These are phyloP conservation scores for Sequoia sempervirens DNA, from an alignment of 75 land plant genomes.

Conservation along the genomic window DNA sequence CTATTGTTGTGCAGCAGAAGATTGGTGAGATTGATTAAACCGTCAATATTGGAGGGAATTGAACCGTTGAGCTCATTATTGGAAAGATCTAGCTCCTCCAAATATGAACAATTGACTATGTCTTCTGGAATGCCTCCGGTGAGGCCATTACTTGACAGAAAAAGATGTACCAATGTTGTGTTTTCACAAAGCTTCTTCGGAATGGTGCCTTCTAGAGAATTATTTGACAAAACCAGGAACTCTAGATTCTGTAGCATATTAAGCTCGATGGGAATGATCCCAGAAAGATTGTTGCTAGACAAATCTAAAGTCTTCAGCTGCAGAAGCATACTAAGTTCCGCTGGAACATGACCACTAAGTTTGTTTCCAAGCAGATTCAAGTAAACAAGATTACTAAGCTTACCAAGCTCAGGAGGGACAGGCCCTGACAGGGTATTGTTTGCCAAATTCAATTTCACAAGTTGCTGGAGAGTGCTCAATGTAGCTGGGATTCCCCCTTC, in stretches of 20 bases:
- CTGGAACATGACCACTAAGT: slow-evolving; percentile 48
- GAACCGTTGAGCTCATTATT: slow-evolving; percentile 41
- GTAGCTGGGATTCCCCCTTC: slow-evolving; percentile 52
- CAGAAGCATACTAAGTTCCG: slow-evolving; percentile 34
- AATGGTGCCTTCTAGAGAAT: slow-evolving; percentile 35
- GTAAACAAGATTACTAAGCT: slow-evolving; percentile 34
- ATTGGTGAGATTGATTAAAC: slow-evolving; percentile 27
- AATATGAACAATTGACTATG: slow-evolving; percentile 35
- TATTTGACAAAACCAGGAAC: slow-evolving; percentile 43
- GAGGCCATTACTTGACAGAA: slow-evolving; percentile 39
- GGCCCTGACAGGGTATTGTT: slow-evolving; percentile 66
- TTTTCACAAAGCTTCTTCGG: slow-evolving; percentile 35
- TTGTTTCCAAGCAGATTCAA: slow-evolving; percentile 53
- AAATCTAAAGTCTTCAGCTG: slow-evolving; percentile 45
- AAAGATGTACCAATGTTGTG: slow-evolving; percentile 27
- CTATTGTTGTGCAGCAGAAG: slow-evolving; percentile 68
- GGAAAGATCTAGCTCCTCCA: slow-evolving; percentile 56
- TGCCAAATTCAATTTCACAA: slow-evolving; percentile 43
- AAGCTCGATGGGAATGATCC: slow-evolving; percentile 27
- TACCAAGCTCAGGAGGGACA: slow-evolving; percentile 56
- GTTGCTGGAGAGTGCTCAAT: slow-evolving; percentile 25
- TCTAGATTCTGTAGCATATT: slow-evolving; percentile 28
- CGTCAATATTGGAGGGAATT: slow-evolving; percentile 40
- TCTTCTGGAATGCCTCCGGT: slow-evolving; percentile 39
- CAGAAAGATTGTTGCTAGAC: slow-evolving; percentile 46